Evolutionary conservation across 2,329 filamentous ascomycete species (phyloP).

Genomic region (Drechslerella stenobrocha): DNA sequence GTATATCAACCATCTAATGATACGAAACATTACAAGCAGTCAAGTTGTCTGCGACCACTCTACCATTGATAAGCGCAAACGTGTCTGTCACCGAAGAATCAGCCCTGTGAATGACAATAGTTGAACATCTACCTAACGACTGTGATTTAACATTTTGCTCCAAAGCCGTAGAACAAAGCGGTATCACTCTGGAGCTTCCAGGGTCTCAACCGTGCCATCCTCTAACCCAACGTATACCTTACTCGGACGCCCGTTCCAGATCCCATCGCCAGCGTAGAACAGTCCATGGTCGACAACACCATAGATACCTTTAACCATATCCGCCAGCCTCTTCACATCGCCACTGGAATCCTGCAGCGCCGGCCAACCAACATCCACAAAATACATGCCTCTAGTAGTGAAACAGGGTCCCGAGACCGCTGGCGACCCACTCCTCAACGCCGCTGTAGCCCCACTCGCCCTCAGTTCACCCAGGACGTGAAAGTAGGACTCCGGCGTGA

Average conservation of each 20-base stretch:
- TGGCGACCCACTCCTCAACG: constrained; percentile 23
- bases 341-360: constrained; percentile 15
- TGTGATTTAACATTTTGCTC: no score
- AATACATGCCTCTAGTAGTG: constrained; percentile 25
- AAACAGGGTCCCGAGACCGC: constrained; percentile 19
- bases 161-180: no score
- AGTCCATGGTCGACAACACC: constrained; percentile 91
- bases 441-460: constrained; percentile 11
- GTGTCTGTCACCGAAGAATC: no score
- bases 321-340: constrained; percentile 76
- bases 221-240: constrained; percentile 94
- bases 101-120: no score
- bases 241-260: constrained; percentile 72
- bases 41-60: no score
- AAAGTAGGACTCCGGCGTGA: constrained; percentile 42
- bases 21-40: no score
- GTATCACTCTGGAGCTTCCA: no score
- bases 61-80: no score
- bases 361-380: constrained; percentile 35
- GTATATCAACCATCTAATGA: neutral
- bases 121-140: no score
- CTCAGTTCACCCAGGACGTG: constrained; percentile 22
- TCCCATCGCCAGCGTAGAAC: constrained; percentile 63
- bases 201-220: constrained; percentile 65
- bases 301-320: constrained; percentile 74